These are phyloP conservation scores for Ceratocystis colombiana DNA, from an alignment of 2,329 filamentous ascomycete genomes.

Conservation along the genomic window DNA sequence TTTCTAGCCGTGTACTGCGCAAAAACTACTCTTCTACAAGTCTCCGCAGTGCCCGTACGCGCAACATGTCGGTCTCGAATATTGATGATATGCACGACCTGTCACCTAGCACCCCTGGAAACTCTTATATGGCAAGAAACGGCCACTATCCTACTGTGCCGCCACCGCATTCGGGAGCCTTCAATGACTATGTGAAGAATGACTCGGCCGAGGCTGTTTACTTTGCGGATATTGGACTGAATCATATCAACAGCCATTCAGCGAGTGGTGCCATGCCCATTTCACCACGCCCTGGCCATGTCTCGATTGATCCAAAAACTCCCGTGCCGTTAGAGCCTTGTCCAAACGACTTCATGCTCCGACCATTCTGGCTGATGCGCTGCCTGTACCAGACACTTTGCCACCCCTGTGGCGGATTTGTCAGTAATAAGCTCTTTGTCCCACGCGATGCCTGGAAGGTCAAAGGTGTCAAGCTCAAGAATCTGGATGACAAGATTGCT, in stretches of 20 bases:
- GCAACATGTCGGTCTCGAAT: conserved; percentile 59
- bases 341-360: conserved; percentile 75
- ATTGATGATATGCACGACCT: conserved; percentile 53
- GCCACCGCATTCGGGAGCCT: conserved; percentile 55
- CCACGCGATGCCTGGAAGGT: conserved; percentile 90
- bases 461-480: conserved; percentile 84
- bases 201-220: conserved; percentile 59
- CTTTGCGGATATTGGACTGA: conserved; percentile 75
- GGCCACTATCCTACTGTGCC: conserved; percentile 51
- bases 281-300: conserved; percentile 52
- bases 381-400: conserved; percentile 85
- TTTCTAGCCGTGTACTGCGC: conserved; percentile 42
- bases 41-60: conserved; percentile 58
- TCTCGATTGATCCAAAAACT: conserved; percentile 39
- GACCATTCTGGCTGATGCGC: conserved; percentile 96
- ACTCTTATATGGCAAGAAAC: conserved; percentile 44
- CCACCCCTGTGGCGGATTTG: conserved; percentile 81
- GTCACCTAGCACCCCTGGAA: conserved; percentile 66
- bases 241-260: conserved; percentile 32
- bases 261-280: conserved; percentile 10
- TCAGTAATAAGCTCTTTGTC: conserved; percentile 85
- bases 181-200: conserved; percentile 47
- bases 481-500: conserved; percentile 83
- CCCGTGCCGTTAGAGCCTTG: conserved; percentile 82
- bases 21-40: conserved; percentile 65